phyloP scores from a whole-genome alignment of 208 protist species.

The Phytomonas sp. region DNA sequence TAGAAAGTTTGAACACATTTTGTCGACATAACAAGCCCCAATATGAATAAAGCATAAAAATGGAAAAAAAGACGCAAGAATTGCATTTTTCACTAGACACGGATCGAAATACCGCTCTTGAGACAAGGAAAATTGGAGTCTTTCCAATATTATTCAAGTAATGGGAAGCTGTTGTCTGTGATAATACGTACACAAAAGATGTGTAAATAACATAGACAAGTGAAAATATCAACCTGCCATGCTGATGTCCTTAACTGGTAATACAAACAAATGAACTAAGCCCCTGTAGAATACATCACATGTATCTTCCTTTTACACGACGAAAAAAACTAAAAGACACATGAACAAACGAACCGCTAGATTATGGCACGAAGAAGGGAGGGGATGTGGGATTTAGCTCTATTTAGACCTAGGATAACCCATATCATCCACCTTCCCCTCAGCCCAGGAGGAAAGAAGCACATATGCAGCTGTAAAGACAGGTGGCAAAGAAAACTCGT shows the following conservation, averaged over 20 bases:
- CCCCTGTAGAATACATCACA: not conserved
- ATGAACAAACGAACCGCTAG: not conserved
- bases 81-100: not conserved
- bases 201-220: not conserved
- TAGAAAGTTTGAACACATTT: not conserved
- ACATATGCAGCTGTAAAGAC: conserved; percentile 20
- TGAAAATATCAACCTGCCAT: not conserved
- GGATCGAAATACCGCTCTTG: not conserved
- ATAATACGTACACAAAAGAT: not conserved
- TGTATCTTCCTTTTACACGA: not conserved
- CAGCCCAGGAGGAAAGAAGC: conserved; percentile 29
- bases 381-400: not conserved
- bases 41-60: not conserved
- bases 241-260: not conserved
- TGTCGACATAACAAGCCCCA: not conserved
- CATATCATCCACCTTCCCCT: conserved; percentile 19
- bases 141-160: not conserved
- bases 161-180: not conserved
- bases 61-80: not conserved
- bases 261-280: not conserved
- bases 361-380: not conserved
- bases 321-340: not conserved
- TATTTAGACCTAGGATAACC: conserved; percentile 1
- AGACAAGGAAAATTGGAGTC: not conserved
- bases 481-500: conserved; percentile 17